Percentiles rank a stretch among this genome's conserved stretches.
Evolutionary conservation across 306 rosid species (phyloP).

Genomic region (Pyrus communis): DNA sequence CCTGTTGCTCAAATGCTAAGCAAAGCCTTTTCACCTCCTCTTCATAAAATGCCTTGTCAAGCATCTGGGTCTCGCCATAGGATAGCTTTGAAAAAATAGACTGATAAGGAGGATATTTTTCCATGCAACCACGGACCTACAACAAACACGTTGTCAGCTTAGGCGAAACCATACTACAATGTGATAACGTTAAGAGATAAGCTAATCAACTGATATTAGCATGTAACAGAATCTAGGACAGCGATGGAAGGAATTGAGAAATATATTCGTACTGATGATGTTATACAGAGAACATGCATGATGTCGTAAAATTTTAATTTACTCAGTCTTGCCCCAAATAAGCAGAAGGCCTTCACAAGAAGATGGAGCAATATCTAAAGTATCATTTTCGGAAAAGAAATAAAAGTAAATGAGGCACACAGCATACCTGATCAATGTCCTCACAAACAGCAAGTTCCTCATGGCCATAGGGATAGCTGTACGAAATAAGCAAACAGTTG

Average conservation of each 20-base stretch:
- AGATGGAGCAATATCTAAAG: not conserved
- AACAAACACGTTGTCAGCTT: not conserved
- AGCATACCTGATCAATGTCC: slow-evolving; percentile 88
- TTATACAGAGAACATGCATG: not conserved
- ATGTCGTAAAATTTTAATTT: not conserved
- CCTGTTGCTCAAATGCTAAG: slow-evolving; percentile 97
- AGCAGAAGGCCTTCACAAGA: not conserved
- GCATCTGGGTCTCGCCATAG: slow-evolving; percentile 95
- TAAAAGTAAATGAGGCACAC: slow-evolving; percentile 1
- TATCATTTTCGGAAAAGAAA: not conserved
- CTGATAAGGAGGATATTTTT: slow-evolving; percentile 93
- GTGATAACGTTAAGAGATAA: not conserved
- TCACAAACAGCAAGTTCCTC: slow-evolving; percentile 94
- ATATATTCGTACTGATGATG: not conserved
- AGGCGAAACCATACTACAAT: not conserved
- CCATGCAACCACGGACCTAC: slow-evolving; percentile 88
- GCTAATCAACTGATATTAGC: not conserved
- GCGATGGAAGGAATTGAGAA: not conserved
- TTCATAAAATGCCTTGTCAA: slow-evolving; percentile 97
- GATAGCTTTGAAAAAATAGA: slow-evolving; percentile 79
- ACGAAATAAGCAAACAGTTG: slow-evolving; percentile 13
- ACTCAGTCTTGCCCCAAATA: not conserved
- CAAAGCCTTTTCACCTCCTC: slow-evolving; percentile 99
- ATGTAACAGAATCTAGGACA: not conserved
- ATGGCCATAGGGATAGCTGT: slow-evolving; percentile 90